Percentiles rank a stretch among this genome's conserved stretches.
phyloP scores from a whole-genome alignment of 2,329 filamentous ascomycete genomes.

The Apiospora marii region DNA sequence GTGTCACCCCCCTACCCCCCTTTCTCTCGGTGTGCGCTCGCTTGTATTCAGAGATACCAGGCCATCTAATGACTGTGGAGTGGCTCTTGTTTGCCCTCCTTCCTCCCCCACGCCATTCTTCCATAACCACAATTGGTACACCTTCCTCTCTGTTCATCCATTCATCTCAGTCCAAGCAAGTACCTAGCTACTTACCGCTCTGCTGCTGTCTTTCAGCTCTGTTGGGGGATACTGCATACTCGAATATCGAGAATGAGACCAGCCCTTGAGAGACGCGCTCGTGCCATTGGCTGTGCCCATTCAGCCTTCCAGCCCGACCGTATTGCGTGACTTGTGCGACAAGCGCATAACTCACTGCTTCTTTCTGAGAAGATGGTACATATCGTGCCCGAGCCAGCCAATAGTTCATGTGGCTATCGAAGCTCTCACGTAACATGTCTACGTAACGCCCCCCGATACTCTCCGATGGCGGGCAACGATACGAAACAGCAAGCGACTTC shows the following conservation, averaged over 20 bases:
- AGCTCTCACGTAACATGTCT: neutral
- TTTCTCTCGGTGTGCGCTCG: neutral
- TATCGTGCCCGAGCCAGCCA: neutral
- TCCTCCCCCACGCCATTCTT: neutral
- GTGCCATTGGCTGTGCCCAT: neutral
- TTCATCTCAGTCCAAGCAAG: neutral
- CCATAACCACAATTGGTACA: neutral
- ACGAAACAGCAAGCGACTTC: neutral
- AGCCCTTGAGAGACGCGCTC: neutral
- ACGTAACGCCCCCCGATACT: neutral
- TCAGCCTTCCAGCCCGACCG: constrained; percentile 2
- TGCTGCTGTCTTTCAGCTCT: neutral
- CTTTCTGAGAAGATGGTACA: neutral
- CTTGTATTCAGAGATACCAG: neutral
- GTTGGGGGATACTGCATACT: neutral
- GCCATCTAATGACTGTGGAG: neutral
- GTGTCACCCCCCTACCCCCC: neutral
- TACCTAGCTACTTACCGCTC: neutral
- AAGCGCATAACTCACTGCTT: neutral
- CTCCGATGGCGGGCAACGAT: neutral
- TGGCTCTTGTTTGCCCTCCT: neutral
- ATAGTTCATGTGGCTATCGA: neutral
- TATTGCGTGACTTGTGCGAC: neutral
- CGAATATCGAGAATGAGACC: neutral
- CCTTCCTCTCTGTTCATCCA: neutral